Evolutionary conservation across 768 basidiomycete genomes (phyloP).

Genomic region (Suillus discolor): DNA sequence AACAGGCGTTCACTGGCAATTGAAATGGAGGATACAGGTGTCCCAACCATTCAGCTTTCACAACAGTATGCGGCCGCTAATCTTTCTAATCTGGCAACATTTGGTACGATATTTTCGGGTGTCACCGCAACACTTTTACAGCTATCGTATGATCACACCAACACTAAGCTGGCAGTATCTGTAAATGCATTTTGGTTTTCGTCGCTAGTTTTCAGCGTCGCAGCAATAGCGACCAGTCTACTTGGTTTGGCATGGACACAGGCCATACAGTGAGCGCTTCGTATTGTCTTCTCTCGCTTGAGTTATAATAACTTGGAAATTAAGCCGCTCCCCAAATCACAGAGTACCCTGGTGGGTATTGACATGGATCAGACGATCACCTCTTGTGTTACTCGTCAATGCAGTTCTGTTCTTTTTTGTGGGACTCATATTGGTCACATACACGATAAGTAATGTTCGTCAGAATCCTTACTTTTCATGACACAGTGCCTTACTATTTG

Average conservation of each 20-base stretch:
- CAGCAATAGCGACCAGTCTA: conserved; percentile 44
- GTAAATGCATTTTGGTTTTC: conserved; percentile 48
- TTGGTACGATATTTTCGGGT: conserved; percentile 47
- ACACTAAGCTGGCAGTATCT: conserved; percentile 27
- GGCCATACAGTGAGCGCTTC: conserved; percentile 43
- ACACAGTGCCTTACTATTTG: conserved; percentile 13
- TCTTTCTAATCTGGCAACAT: conserved; percentile 44
- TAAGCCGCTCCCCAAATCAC: conserved; percentile 54
- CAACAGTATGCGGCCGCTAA: conserved; percentile 43
- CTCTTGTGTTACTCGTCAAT: conserved; percentile 79
- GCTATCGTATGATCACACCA: conserved; percentile 35
- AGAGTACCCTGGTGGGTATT: conserved; percentile 62
- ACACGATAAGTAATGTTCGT: conserved; percentile 67
- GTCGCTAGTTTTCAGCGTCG: conserved; percentile 48
- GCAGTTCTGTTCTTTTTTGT: conserved; percentile 83
- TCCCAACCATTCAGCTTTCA: conserved; percentile 45
- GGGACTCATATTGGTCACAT: conserved; percentile 76
- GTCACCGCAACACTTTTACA: conserved; percentile 46
- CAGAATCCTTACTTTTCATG: conserved; percentile 20
- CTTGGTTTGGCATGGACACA: conserved; percentile 48
- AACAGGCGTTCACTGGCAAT: not conserved
- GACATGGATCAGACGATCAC: conserved; percentile 86
- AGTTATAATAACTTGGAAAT: conserved; percentile 21
- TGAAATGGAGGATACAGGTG: conserved; percentile 27
- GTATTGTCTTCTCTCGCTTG: conserved; percentile 7